These are phyloP conservation scores for Zangia roseola DNA, from an alignment of 768 basidiomycete species.

Conservation along the genomic window DNA sequence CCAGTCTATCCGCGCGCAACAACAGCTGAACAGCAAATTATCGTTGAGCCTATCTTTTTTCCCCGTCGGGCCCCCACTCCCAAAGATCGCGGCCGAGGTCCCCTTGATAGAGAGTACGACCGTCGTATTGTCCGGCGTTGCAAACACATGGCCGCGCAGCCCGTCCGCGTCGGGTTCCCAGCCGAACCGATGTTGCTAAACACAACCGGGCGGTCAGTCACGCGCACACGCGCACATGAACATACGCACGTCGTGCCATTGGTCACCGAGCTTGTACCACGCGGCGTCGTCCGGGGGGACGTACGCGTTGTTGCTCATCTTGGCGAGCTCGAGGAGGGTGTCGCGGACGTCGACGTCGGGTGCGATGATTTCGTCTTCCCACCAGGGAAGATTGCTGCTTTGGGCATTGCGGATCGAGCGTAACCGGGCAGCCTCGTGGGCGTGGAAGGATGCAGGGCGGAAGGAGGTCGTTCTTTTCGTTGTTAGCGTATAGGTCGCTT, in stretches of 20 bases:
- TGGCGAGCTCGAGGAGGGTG: conserved; percentile 79
- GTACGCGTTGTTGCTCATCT: conserved; percentile 96
- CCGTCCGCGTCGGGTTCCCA: conserved; percentile 90
- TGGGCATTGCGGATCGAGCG: conserved; percentile 48
- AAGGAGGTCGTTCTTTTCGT: conserved; percentile 40
- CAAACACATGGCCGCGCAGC: conserved; percentile 90
- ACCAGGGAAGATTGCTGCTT: conserved; percentile 58
- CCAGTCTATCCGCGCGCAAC: conserved; percentile 91
- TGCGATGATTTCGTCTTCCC: conserved; percentile 65
- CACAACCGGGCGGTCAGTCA: neutral
- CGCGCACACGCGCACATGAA: neutral
- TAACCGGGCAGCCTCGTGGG: conserved; percentile 41
- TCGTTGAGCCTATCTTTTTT: conserved; percentile 94
- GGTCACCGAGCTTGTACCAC: conserved; percentile 76
- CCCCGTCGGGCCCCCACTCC: conserved; percentile 78
- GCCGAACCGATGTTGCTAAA: conserved; percentile 68
- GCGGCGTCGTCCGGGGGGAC: conserved; percentile 52
- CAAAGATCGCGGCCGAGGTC: conserved; percentile 75
- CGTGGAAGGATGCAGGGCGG: conserved; percentile 48
- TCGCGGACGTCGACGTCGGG: conserved; percentile 79
- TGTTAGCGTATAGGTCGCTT: conserved; percentile 36
- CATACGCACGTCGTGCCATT: conserved; percentile 56
- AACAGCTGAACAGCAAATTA: conserved; percentile 90
- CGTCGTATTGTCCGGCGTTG: conserved; percentile 76
- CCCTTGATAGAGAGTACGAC: conserved; percentile 92